Evolutionary conservation across 306 rosid genomes (phyloP), one percentile per base, ranked within the genome.

Genomic region (Sesbania bispinosa): DNA sequence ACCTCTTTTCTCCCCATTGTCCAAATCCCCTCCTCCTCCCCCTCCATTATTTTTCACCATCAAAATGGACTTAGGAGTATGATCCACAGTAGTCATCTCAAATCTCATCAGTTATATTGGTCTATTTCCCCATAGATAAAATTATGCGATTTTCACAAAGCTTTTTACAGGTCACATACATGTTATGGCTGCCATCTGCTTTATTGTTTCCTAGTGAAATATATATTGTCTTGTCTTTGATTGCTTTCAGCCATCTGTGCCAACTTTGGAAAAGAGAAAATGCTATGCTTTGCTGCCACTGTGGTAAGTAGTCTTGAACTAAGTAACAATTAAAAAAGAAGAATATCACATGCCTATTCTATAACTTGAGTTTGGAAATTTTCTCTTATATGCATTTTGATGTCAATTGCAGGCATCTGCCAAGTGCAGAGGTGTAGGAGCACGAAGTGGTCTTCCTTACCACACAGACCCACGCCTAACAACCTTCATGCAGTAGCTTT

Each of bases 401-500:
- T 72, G 24, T 6, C 30, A 51, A 46, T 65, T 74, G 55, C 90
- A 92, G 98, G 96, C 98, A 1, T 90, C 89, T 35, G 71, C 78
- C 57, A 88, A 89, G 64, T 92, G 96, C 78, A 85, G 86, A 76
- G 95, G 72, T 50, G 54, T 85, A 70, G 98, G 98, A 53, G 96
- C 96, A 18, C 85, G 95, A 55, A 80, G 80, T n/a, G 94, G 92
- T 39, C 90, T 89, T 78, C 95, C 96, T 58, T 29, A 73, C 43
- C 63, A 57, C 29, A 54, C 77, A 0, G 89, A 92, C 48, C 83
- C 88, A 4, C 38, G 77, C 18, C 24, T 92, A 54, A 84, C 87
- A 27, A 39, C 94, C 45, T 87, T 84, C 76, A 58, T 81, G 27
- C 20, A 43, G 8, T 70, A 73, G 61, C 43, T 46, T n/a, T 43